Conservation (phyloP, 169 alveolate species). For the Theileria parva region DNA sequence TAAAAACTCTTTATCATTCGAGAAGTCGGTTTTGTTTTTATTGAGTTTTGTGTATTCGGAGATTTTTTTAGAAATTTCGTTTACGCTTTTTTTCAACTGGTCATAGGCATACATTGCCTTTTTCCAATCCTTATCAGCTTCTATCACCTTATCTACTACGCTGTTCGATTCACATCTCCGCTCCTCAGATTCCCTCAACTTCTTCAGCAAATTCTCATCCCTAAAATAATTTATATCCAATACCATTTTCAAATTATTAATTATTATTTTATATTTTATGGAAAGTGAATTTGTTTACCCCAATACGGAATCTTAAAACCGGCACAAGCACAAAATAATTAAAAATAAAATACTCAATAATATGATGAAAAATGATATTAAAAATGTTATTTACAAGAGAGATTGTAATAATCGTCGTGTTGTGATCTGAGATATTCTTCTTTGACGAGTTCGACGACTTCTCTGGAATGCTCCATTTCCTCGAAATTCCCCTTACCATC, state of each 20-base stretch:
- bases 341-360: too few species aligned
- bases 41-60: conserved; percentile 58
- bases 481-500: conserved; percentile 88
- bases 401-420: conserved; percentile 89
- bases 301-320: too few species aligned
- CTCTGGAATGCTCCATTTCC: conserved; percentile 90
- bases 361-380: too few species aligned
- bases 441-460: conserved; percentile 88
- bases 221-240: conserved; percentile 73
- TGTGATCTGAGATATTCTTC: conserved; percentile 98
- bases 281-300: too few species aligned
- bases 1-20: conserved; percentile 57
- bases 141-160: conserved; percentile 74
- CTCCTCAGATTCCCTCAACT: conserved; percentile 71
- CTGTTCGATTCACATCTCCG: conserved; percentile 69
- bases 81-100: conserved; percentile 74
- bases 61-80: conserved; percentile 63
- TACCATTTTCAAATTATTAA: conserved; percentile 53
- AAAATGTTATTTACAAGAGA: conserved; percentile 61
- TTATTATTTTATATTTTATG: too few species aligned
- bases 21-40: conserved; percentile 27
- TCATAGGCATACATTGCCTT: conserved; percentile 75
- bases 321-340: too few species aligned
- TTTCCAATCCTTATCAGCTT: conserved; percentile 82
- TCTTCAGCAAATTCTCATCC: conserved; percentile 67